Evolutionary conservation across 495 filamentous ascomycete species (phyloP), one percentile per base, ranked within the genome.

Genomic region (Parachaetomium inaequale): DNA sequence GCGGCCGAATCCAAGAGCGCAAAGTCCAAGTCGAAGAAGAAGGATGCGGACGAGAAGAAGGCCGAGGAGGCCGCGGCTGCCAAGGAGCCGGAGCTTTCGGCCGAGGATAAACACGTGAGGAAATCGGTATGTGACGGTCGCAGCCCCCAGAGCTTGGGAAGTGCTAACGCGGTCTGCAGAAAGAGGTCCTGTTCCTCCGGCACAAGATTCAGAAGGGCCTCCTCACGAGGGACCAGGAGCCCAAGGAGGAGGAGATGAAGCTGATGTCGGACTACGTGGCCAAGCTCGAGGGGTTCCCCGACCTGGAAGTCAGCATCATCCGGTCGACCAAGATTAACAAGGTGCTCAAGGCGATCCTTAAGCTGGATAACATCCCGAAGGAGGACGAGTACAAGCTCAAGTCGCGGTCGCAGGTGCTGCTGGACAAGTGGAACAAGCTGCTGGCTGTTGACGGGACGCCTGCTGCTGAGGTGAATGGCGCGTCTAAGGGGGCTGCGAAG

Each of bases 121-220:
- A 89, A 85, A 79, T 84, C 81, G 81, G 87, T 87, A 80, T 63
- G 84, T 32, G 8, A 31, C 26, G 49, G 15, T 28, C 5, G 7
- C 26, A 28, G 7, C 10, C 4, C 3, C 12, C n/a, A 36, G 2
- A 28, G 15, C n/a, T 40, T 14, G 36, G 25, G 2, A 17, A 15
- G 32, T 5, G 32, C 67, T 69, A 36, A 69, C 66, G 68, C 32
- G 68, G 8, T 19, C 21, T 52, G 80, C 66, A 85, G 81, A 84
- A 82, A 60, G 82, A 85, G 54, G 89, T 96, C 23, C 77, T 96
- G 5, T 96, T 91, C 76, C 80, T 93, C 43, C 87, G 93, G 54
- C 92, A 97, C 76, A 88, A 89, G 71, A 86, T 97, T 23, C 93
- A 97, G 71, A 92, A 93, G 70, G 93, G 91, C 0, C 90, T 97